Evolutionary conservation across 345 rosid genomes (phyloP), one percentile per base, ranked within the genome.

Genomic region (Eutrema japonicum): DNA sequence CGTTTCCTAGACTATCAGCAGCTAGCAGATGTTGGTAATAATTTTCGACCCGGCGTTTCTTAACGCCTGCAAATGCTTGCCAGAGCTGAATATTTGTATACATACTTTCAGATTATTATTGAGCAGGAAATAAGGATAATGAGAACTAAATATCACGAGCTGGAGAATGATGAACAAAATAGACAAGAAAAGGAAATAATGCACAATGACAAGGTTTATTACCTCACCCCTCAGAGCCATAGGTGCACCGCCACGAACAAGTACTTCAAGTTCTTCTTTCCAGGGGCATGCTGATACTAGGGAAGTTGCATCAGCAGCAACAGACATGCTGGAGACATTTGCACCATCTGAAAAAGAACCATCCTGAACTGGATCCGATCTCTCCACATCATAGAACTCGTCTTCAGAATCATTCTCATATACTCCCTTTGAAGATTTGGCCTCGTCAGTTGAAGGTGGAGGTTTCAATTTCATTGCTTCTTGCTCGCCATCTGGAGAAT

Each of bases 151-250:
- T 37, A 46, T 48, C 2, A 37, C 40, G 41, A 74, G 38, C n/a
- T 57, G 50, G 52, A 65, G 12, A 55, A 66, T 49, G 40, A 14
- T 35, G 16, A 22, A 30, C 27, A 61, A 32, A 35, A 22, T 46
- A 36, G 33, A 54, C 16, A 77, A 53, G 57, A 45, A 33, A 48
- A n/a, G 50, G 63, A 13, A 52, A 12, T 3, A 45, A 26, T 46
- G 65, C 16, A 64, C 53, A 13, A 70, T 55, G 9, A 37, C 29
- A 60, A 63, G n/a, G 66, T 65, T 48, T 60, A 66, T 61, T 80
- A 95, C 99, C 97, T 95, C 99, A 77, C 99, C 99, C 82, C 98
- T 85, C 46, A 95, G 83, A 64, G 96, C 93, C 97, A 95, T 92
- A 46, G 99, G 99, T 13, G 89, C 87, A 69, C 99, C 99, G 2